Conservation (phyloP, 1,139 yeast species). For the Candida smagusa region DNA sequence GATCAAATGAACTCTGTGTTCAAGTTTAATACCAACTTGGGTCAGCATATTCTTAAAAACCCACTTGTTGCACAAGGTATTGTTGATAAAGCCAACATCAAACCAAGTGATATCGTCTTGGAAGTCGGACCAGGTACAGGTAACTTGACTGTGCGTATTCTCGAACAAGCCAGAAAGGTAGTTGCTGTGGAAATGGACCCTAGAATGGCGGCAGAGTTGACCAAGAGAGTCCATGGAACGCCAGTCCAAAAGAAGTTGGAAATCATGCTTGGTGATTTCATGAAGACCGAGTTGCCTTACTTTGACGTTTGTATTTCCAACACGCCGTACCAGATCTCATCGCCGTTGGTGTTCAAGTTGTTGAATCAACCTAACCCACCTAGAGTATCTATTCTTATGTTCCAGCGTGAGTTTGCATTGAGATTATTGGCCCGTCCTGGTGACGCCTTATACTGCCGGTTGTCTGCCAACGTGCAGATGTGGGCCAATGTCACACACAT, state of each 20-base stretch:
- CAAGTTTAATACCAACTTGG: slow-evolving; percentile 93
- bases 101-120: slow-evolving; percentile 86
- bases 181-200: slow-evolving; percentile 99
- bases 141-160: slow-evolving; percentile 86
- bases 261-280: slow-evolving; percentile 89
- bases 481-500: slow-evolving; percentile 98
- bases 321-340: slow-evolving; percentile 96
- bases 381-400: slow-evolving; percentile 92
- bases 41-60: slow-evolving; percentile 94
- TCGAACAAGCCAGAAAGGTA: slow-evolving; percentile 89
- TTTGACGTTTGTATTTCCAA: slow-evolving; percentile 95
- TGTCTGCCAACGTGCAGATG: slow-evolving; percentile 97
- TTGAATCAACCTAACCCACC: slow-evolving; percentile 93
- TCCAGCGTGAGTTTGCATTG: slow-evolving; percentile 94
- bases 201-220: slow-evolving; percentile 97
- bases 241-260: slow-evolving; percentile 90
- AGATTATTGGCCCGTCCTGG: slow-evolving; percentile 95
- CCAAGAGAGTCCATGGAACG: slow-evolving; percentile 96
- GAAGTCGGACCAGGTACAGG: slow-evolving; percentile 99
- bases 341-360: slow-evolving; percentile 91
- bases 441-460: slow-evolving; percentile 83
- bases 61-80: slow-evolving; percentile 97
- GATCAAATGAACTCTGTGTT: slow-evolving; percentile 79
- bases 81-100: slow-evolving; percentile 91
- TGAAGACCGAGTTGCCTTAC: slow-evolving; percentile 92